A percentile compares a stretch with the other conserved stretches of the same genome.
Conservation (phyloP, 1,139 yeast genomes). For the Kodamaea ohmeri region DNA sequence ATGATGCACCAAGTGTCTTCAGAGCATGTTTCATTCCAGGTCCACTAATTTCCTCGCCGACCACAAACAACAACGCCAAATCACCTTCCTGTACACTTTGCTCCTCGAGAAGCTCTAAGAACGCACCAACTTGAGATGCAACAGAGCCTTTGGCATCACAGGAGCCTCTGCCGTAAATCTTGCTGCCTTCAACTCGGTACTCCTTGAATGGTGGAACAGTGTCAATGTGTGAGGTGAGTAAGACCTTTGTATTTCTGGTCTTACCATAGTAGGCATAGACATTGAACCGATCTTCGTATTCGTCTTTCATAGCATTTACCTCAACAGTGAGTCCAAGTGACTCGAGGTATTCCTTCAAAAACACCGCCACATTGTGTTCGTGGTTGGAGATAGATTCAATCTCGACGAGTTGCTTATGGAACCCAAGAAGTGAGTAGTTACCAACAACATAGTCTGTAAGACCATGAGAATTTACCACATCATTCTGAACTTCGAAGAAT, state of each 20-base stretch:
- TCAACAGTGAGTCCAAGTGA: slow-evolving; percentile 52
- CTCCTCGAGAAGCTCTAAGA: slow-evolving; percentile 39
- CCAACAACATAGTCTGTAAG: slow-evolving; percentile 15
- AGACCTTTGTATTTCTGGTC: slow-evolving; percentile 44
- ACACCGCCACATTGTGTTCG: slow-evolving; percentile 15
- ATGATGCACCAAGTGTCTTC: slow-evolving; percentile 39
- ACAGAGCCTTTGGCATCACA: slow-evolving; percentile 70
- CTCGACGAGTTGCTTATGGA: slow-evolving; percentile 18
- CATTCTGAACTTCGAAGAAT: not conserved
- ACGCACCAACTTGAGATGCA: slow-evolving; percentile 58
- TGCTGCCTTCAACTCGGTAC: slow-evolving; percentile 47
- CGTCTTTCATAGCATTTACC: slow-evolving; percentile 32
- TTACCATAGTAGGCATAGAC: slow-evolving; percentile 56
- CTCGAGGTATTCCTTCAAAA: slow-evolving; percentile 34
- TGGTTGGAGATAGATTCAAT: slow-evolving; percentile 16
- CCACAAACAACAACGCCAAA: slow-evolving; percentile 58
- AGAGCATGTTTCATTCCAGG: slow-evolving; percentile 52
- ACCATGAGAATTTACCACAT: not conserved
- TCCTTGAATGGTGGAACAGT: slow-evolving; percentile 69
- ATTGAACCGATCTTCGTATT: slow-evolving; percentile 38
- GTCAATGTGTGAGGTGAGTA: slow-evolving; percentile 66
- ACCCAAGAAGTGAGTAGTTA: slow-evolving; percentile 16
- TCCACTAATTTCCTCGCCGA: slow-evolving; percentile 68
- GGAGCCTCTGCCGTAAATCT: slow-evolving; percentile 63
- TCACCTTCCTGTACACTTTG: slow-evolving; percentile 51